Percentiles rank a stretch among this genome's conserved stretches.
phyloP scores from a whole-genome alignment of 1,284 basidiomycete genomes.

The Coniferiporia sulphurascens region DNA sequence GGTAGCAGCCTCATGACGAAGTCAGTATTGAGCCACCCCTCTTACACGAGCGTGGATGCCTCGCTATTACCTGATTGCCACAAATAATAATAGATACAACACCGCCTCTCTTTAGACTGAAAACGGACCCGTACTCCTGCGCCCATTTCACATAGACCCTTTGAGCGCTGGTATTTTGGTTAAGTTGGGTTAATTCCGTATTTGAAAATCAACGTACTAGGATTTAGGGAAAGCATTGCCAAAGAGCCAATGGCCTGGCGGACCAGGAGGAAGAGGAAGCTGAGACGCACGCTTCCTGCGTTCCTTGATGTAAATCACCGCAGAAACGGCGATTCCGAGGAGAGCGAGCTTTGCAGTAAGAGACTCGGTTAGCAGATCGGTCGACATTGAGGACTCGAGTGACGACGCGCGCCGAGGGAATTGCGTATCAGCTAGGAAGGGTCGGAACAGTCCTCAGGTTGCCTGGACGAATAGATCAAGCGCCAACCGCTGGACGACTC shows the following conservation, averaged over 20 bases:
- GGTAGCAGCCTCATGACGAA: constrained; percentile 21
- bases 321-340: neutral
- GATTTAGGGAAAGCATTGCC: constrained; percentile 23
- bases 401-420: no score
- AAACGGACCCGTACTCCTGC: constrained; percentile 34
- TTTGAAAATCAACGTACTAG: constrained; percentile 17
- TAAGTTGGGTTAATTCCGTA: neutral
- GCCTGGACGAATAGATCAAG: no score
- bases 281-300: neutral
- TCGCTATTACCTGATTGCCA: constrained; percentile 28
- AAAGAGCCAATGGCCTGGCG: constrained; percentile 23
- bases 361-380: neutral
- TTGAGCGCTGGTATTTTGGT: constrained; percentile 1
- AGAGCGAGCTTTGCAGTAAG: neutral
- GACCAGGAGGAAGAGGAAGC: constrained; percentile 25
- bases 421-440: no score
- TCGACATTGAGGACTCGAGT: no score
- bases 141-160: constrained; percentile 31
- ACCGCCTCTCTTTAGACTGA: constrained; percentile 30
- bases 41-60: neutral
- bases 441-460: no score
- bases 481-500: no score
- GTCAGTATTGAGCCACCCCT: neutral
- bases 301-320: neutral
- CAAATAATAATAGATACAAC: constrained; percentile 32